Conservation (phyloP, 345 rosid species). For the Gossypium sturtianum region DNA sequence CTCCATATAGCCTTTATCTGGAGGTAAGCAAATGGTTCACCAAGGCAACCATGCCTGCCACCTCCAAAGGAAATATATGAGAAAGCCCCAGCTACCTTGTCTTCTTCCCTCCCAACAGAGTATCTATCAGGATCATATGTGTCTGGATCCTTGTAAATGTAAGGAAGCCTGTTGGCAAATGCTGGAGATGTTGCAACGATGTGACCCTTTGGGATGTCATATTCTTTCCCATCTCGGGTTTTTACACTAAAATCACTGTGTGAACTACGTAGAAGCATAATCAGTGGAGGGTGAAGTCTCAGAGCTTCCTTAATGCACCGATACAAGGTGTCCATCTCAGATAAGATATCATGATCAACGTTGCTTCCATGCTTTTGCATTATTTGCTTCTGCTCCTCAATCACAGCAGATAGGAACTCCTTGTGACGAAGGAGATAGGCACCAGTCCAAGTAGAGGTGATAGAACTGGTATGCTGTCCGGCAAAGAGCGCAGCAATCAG, state of each 20-base stretch:
- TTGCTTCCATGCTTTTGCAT: conserved; percentile 72
- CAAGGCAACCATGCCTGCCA: conserved; percentile 97
- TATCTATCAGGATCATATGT: conserved; percentile 80
- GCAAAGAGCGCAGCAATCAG: conserved; percentile 98
- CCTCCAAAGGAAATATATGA: conserved; percentile 93
- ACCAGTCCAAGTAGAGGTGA: conserved; percentile 96
- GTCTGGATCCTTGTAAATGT: conserved; percentile 75
- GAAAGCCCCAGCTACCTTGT: conserved; percentile 81
- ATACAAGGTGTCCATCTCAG: conserved; percentile 89
- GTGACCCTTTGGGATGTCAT: conserved; percentile 91
- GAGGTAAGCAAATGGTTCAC: conserved; percentile 94
- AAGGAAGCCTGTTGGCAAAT: conserved; percentile 86
- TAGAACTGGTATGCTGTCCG: conserved; percentile 99
- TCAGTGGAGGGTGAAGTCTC: conserved; percentile 92
- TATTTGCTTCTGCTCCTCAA: conserved; percentile 72
- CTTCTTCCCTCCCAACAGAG: conserved; percentile 88
- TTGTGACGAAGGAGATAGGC: conserved; percentile 72
- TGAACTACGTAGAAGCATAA: conserved; percentile 79
- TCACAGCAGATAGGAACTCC: conserved; percentile 50
- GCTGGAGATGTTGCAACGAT: conserved; percentile 95
- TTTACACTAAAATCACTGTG: conserved; percentile 82
- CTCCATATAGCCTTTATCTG: conserved; percentile 99
- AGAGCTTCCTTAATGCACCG: conserved; percentile 95
- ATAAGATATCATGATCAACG: conserved; percentile 79
- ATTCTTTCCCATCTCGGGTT: conserved; percentile 70